phyloP scores from a whole-genome alignment of 2,329 filamentous ascomycete species.

The Colletotrichum destructivum region DNA sequence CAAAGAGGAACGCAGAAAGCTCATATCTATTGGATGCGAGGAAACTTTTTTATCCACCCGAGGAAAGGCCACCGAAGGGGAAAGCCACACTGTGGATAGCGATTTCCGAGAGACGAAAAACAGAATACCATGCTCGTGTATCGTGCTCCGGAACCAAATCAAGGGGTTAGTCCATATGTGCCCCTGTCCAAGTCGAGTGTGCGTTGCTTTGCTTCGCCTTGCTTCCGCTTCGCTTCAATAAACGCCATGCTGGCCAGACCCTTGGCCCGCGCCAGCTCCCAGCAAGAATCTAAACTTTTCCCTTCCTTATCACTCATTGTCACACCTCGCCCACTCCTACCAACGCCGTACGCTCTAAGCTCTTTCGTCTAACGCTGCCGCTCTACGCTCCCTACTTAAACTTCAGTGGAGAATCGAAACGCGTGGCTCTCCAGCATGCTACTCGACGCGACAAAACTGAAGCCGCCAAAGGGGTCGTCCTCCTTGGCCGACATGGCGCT shows the following conservation, averaged over 20 bases:
- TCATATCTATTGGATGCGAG: conserved; percentile 24
- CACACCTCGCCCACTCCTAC: neutral
- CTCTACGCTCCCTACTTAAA: conserved; percentile 6
- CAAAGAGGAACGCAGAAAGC: conserved; percentile 8
- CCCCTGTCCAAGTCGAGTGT: neutral
- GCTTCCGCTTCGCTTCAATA: conserved; percentile 21
- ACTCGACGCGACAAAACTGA: conserved; percentile 74
- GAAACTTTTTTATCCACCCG: neutral
- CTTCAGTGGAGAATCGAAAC: conserved; percentile 51
- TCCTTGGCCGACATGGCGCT: conserved; percentile 51
- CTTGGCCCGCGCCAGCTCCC: neutral
- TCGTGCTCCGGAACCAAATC: neutral
- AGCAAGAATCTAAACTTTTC: conserved; percentile 23
- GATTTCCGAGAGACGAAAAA: neutral
- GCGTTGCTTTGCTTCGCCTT: neutral
- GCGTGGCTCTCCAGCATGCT: conserved; percentile 68
- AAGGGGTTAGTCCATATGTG: neutral
- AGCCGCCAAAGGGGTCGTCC: conserved; percentile 72
- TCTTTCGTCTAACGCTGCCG: neutral
- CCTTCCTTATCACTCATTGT: neutral
- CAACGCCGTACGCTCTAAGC: conserved; percentile 4
- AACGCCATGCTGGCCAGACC: conserved; percentile 1
- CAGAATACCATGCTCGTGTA: neutral
- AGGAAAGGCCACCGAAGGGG: neutral
- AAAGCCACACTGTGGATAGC: neutral